Base-by-base conservation (phyloP, 2,329 filamentous ascomycete species). In the Verticillium longisporum region DNA sequence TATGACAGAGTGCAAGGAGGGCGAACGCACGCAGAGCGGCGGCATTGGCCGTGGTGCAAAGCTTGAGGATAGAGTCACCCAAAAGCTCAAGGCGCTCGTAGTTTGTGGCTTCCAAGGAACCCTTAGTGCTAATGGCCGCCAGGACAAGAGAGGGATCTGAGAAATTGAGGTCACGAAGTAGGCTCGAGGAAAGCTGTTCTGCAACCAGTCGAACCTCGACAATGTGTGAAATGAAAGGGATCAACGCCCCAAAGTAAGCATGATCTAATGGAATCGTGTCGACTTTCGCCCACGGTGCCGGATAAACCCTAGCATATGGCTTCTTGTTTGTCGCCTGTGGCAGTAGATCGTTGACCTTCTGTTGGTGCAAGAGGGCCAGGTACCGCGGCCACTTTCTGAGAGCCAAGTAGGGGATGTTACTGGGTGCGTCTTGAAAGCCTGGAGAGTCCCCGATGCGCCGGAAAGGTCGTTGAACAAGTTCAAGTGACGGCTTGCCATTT, bases 71-170 rank as follows among this genome's bases (percentile, higher is more conserved):
- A 0, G 86, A 87, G 68, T 98, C 94, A 0, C 95, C 95, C 0
- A 97, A 76, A 66, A 96, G 96, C 70, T 98, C 95, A 0, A 96
- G 77, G 2, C 89, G 81, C 68, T 98, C 89, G 69, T 97, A 97
- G 65, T 97, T 83, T 0, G 80, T 81, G 1, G 76, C 71, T 56
- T 87, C 85, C 2, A 73, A 69, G 0, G 90, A 86, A 1, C 79
- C 79, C 0, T 87, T 84, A 0, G 90, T 79, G 58, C 83, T 90
- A 57, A 96, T 88, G 1, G 93, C 92, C 5, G 82, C 86, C 1
- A 85, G 69, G 0, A 92, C 69, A 36, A 87, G 75, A 0, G 74
- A 71, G 2, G 82, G 64, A 63, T 87, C 73, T 0, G 71, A 70
- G 55, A 91, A 80, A 0, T 69, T 66, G 1, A 89, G 73, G 1